Evolutionary conservation across 2,329 filamentous ascomycete genomes (phyloP).

Genomic region (Hypoxylon rubiginosum): DNA sequence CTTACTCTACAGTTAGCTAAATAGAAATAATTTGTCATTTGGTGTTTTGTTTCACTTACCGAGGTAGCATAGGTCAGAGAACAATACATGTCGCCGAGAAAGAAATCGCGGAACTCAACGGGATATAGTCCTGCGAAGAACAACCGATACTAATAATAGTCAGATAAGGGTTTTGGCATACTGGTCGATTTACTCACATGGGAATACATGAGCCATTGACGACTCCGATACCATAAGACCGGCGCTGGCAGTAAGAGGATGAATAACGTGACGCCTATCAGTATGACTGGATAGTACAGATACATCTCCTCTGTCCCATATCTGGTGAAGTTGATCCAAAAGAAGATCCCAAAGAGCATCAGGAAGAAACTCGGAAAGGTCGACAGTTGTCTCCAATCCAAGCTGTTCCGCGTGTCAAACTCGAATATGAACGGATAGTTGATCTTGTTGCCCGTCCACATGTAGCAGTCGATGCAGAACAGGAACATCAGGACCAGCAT

Average conservation of each 20-base stretch:
- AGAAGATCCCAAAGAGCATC: conserved; percentile 80
- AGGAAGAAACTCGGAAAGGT: conserved; percentile 90
- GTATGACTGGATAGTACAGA: conserved; percentile 86
- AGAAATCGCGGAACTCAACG: conserved; percentile 97
- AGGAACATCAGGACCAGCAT: conserved; percentile 82
- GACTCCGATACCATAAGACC: conserved; percentile 79
- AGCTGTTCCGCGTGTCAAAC: conserved; percentile 85
- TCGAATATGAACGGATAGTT: conserved; percentile 99
- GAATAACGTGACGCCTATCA: conserved; percentile 76
- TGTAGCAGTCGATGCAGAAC: conserved; percentile 87
- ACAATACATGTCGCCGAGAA: conserved; percentile 97
- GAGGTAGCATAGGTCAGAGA: conserved; percentile 91
- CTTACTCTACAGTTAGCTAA: conserved; percentile 58
- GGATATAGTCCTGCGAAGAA: conserved; percentile 88
- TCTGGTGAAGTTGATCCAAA: conserved; percentile 90
- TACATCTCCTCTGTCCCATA: conserved; percentile 77
- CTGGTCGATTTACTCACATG: conserved; percentile 69
- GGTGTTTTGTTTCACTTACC: conserved; percentile 66
- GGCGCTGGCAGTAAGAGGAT: conserved; percentile 83
- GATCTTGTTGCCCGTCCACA: conserved; percentile 88
- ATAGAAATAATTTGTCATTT: background rate
- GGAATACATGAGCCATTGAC: conserved; percentile 91
- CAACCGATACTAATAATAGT: conserved; percentile 77
- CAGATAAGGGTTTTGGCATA: conserved; percentile 41
- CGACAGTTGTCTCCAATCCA: conserved; percentile 90